Conservation (phyloP, 2,329 filamentous ascomycete genomes). For the Colletotrichum tropicicola region DNA sequence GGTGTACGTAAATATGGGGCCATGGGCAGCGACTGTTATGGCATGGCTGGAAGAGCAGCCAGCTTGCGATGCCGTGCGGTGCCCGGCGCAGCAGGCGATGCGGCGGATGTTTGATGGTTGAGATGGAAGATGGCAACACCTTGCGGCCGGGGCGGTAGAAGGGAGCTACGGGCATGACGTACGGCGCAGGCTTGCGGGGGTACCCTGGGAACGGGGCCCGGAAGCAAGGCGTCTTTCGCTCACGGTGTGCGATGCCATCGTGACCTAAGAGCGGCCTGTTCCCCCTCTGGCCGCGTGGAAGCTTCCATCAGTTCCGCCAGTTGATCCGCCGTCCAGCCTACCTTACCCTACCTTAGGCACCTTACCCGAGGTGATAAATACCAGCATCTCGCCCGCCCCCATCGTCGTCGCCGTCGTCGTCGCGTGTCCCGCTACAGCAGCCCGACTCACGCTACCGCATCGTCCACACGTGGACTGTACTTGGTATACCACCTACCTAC, state of each 20-base stretch:
- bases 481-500: too few species aligned
- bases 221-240: constrained; percentile 15
- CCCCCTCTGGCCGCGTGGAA: not conserved
- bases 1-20: not conserved
- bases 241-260: constrained; percentile 27
- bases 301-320: constrained; percentile 14
- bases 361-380: too few species aligned
- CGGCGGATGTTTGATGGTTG: not conserved
- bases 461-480: not conserved
- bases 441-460: not conserved
- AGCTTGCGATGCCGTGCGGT: too few species aligned
- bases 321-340: not conserved
- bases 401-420: not conserved
- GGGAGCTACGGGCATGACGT: constrained; percentile 29
- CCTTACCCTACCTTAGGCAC: too few species aligned
- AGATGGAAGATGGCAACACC: not conserved
- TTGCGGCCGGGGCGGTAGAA: too few species aligned
- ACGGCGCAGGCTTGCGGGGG: constrained; percentile 10
- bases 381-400: not conserved
- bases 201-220: constrained; percentile 1
- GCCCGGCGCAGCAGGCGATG: too few species aligned
- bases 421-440: constrained; percentile 1
- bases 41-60: not conserved
- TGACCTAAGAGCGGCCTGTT: not conserved
- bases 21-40: not conserved